Evolutionary conservation across 192 early-diverging fungal species (phyloP), one percentile per base, ranked within the genome.

Genomic region (Gamsiella multidivaricata): DNA sequence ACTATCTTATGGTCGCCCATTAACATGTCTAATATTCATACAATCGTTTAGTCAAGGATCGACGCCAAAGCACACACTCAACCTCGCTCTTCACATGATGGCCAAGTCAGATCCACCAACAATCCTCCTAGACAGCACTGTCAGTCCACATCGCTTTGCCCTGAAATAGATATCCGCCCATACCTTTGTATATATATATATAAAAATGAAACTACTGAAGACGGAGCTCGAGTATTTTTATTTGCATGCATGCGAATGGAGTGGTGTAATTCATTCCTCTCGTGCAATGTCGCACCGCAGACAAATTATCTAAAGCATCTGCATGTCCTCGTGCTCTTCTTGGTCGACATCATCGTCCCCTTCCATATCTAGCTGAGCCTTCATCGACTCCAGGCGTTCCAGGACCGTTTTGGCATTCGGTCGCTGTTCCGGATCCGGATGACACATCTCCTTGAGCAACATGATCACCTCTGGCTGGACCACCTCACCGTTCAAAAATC

Each of bases 1-100:
- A n/a, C n/a, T n/a, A n/a, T n/a, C n/a, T n/a, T n/a, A n/a, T n/a
- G n/a, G n/a, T n/a, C n/a, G n/a, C n/a, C n/a, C n/a, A n/a, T n/a
- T n/a, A n/a, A n/a, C n/a, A n/a, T n/a, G n/a, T n/a, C n/a, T n/a
- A n/a, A n/a, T n/a, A n/a, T n/a, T n/a, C n/a, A 34, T 39, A n/a
- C 47, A 22, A 6, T 39, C 42, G 11, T 25, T 3, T 62, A 78
- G 73, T 28, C 73, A 78, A 69, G 73, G 73, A 25, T 78, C 73
- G 1, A 68, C 65, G 3, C 73, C 73, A 4, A 78, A 63, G 36
- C 73, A 69, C 46, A 78, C 73, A 2, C 73, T 78, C n/a, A 78
- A 78, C 28, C 65, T 78, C 4, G 73, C 73, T 3, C 28, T 78
- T 6, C 73, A 69, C 25, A 78, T 78, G 73, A 78, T 78, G 73